Base-by-base conservation (phyloP, 75 land plant species). In the Chamaecyparis obtusa region DNA sequence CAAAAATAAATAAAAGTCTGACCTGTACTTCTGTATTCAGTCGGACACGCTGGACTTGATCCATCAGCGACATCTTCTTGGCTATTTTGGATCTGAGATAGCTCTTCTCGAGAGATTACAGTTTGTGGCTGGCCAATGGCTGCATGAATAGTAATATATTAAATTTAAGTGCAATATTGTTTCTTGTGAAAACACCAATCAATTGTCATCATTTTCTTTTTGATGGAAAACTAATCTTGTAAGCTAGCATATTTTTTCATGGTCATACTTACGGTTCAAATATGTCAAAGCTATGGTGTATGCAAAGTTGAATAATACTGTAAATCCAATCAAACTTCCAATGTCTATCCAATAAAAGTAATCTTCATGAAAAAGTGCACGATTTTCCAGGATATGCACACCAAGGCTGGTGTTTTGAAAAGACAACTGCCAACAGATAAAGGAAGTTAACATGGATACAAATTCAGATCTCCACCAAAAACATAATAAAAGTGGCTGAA, bases 121-220 rank as follows among this genome's bases (percentile, higher is more conserved):
- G 92, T 91, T 84, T 91, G 92, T 32, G 91, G 54, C 72, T 89
- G 90, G 36, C 89, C 91, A 57, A 91, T 74, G 3, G 92, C 92
- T 91, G 89, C 24, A 48, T 77, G 33, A 4, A 35, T 35, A 15
- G 35, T 74, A 33, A 74, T 1, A 5, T 33, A 72, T 24, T n/a
- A n/a, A 32, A n/a, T 30, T 72, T 30, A 30, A 72, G n/a, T 72
- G 14, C 11, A 72, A 32, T 35, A 33, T 75, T 14, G 15, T 51
- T 16, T 13, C 3, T 35, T 35, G 14, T 75, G 77, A 32, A 32
- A 33, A 75, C 14, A n/a, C 3, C 36, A 32, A 75, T 32, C 14
- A 35, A 51, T 51, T 51, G 55, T 51, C 15, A 32, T 75, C 33
- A 3, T 75, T 33, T 32, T n/a, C n/a, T n/a, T n/a, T n/a, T n/a